Evolutionary conservation across 169 alveolate species (phyloP), one percentile per base, ranked within the genome.

Genomic region (Cryptosporidium andersoni): DNA sequence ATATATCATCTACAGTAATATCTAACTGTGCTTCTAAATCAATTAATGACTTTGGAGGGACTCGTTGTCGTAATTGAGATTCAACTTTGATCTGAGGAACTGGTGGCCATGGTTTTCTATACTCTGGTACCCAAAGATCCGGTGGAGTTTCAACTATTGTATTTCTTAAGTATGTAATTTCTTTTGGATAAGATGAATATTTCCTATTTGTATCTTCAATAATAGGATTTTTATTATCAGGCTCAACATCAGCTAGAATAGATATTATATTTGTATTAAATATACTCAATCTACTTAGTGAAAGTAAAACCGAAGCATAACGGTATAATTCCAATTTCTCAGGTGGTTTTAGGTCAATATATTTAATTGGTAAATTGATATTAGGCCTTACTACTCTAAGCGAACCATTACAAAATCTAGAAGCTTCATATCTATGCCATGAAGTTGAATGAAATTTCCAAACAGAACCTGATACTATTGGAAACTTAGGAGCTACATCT

Each of bases 41-140:
- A 7, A 51, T 3, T 34, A 4, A 1, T 5, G 47, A 34, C 1
- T 40, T 43, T 8, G 8, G 40, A 14, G 40, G 60, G 25, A 16
- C 11, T 3, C 53, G 12, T 52, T 0, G 25, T 34, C 51, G n/a
- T 7, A 39, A 52, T 37, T 66, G 51, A 36, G n/a, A n/a, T 1
- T 36, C 60, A 16, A n/a, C 12, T 49, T 51, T 49, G 9, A 74
- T 43, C 36, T 34, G 40, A 16, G 85, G 63, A 5, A 74, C 5
- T 1, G 85, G 85, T 12, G 85, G 85, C 85, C 85, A 74, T 11
- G 40, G 9, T 16, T 74, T 62, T 37, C 85, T 56, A 14, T 36
- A 64, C 34, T 74, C 74, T 3, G 40, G 3, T 16, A 12, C 9
- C 25, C 34, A 6, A 3, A 48, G 66, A 9, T 74, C 85, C 2